Evolutionary conservation across 768 basidiomycete species (phyloP).

Genomic region (Trametopsis cervina): DNA sequence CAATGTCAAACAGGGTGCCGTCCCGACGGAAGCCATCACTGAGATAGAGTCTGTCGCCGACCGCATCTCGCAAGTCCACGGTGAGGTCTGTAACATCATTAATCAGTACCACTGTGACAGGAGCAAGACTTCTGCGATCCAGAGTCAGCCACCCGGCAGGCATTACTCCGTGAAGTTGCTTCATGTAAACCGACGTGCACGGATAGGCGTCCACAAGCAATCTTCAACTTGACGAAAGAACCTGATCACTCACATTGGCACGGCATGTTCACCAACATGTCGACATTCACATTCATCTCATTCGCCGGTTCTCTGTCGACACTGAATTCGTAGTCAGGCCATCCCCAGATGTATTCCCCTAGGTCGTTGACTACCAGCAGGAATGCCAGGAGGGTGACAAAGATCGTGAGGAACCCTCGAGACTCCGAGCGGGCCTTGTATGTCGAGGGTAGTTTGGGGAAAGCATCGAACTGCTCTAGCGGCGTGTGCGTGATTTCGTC

Average conservation of each 20-base stretch:
- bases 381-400: conserved; percentile 58
- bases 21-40: conserved; percentile 77
- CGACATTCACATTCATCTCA: conserved; percentile 82
- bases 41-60: conserved; percentile 89
- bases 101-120: background rate
- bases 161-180: background rate
- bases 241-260: conserved; percentile 66
- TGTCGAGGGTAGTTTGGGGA: conserved; percentile 75
- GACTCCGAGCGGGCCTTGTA: conserved; percentile 77
- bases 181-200: no score
- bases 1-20: conserved; percentile 76
- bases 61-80: conserved; percentile 85
- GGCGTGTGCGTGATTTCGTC: conserved; percentile 56
- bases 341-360: conserved; percentile 89
- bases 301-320: conserved; percentile 61
- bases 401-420: conserved; percentile 75
- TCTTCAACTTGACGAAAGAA: background rate
- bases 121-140: no score
- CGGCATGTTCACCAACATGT: conserved; percentile 89
- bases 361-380: conserved; percentile 83
- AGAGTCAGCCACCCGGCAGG: background rate
- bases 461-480: conserved; percentile 77
- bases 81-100: conserved; percentile 54
- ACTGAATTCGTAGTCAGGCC: conserved; percentile 84
- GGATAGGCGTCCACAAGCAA: background rate